Conservation (phyloP, 1,284 basidiomycete genomes). For the Coriolopsis trogii region DNA sequence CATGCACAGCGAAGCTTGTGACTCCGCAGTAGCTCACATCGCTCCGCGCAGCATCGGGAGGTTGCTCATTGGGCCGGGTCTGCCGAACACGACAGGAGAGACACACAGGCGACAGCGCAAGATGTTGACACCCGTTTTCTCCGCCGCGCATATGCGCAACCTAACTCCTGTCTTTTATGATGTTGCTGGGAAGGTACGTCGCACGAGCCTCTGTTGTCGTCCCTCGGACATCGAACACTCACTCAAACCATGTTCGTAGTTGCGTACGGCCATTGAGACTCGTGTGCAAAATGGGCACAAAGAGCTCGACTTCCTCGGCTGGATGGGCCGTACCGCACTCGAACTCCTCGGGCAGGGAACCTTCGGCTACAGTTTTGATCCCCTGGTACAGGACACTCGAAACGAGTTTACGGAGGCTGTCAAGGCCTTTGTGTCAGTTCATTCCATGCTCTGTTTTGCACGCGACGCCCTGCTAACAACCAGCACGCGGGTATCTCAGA, state of each 20-base stretch:
- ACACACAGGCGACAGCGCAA: constrained; percentile 19
- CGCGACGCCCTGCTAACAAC: constrained; percentile 17
- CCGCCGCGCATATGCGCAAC: constrained; percentile 15
- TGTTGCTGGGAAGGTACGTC: constrained; percentile 10
- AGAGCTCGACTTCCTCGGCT: constrained; percentile 35
- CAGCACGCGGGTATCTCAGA: constrained; percentile 3
- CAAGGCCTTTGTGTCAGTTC: constrained; percentile 33
- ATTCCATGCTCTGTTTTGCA: not conserved
- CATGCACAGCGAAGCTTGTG: not conserved
- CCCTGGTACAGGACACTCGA: constrained; percentile 25
- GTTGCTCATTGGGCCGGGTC: constrained; percentile 12
- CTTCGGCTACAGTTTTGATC: constrained; percentile 39
- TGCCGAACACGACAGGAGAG: constrained; percentile 8
- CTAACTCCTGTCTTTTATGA: constrained; percentile 18
- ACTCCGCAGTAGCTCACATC: not conserved
- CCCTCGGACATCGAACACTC: not conserved
- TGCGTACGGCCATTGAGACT: constrained; percentile 21
- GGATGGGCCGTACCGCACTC: constrained; percentile 38
- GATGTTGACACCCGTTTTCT: constrained; percentile 22
- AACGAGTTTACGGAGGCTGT: constrained; percentile 32
- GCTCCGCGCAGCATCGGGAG: no score
- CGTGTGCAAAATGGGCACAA: constrained; percentile 10
- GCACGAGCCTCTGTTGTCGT: not conserved
- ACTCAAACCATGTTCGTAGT: constrained; percentile 14
- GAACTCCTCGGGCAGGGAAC: constrained; percentile 40